Conservation (phyloP, 1,284 basidiomycete species). For the Dichomitus squalens region DNA sequence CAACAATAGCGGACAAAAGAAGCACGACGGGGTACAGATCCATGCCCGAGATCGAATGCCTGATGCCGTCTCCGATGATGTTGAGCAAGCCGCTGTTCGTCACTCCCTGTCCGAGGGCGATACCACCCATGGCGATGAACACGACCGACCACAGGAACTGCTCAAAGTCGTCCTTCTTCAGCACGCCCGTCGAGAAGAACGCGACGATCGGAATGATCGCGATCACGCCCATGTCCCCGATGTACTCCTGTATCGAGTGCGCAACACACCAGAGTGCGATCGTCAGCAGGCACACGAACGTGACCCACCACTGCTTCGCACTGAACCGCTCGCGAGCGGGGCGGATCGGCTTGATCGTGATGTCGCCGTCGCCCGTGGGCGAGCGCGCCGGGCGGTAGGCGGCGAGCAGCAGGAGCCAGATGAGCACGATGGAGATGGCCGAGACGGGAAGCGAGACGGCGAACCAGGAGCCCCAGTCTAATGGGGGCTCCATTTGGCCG, state of each 20-base stretch:
- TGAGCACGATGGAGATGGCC: conserved; percentile 80
- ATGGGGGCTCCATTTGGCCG: conserved; percentile 81
- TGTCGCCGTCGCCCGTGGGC: conserved; percentile 76
- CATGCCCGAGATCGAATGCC: conserved; percentile 70
- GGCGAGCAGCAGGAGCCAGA: conserved; percentile 89
- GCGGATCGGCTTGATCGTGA: conserved; percentile 83
- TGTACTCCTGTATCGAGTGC: conserved; percentile 73
- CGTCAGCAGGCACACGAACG: conserved; percentile 82
- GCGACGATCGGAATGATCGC: conserved; percentile 92
- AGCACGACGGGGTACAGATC: conserved; percentile 83
- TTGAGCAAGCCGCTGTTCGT: conserved; percentile 87
- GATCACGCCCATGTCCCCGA: conserved; percentile 98
- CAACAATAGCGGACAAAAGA: conserved; percentile 82
- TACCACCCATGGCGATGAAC: conserved; percentile 98
- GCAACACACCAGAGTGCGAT: conserved; percentile 93
- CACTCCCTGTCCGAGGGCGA: conserved; percentile 95
- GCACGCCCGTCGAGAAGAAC: conserved; percentile 93
- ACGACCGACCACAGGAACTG: conserved; percentile 95
- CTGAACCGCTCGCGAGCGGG: conserved; percentile 83
- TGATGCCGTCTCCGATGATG: conserved; percentile 74
- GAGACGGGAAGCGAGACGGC: conserved; percentile 93
- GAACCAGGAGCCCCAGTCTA: conserved; percentile 96
- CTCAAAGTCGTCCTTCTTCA: conserved; percentile 98
- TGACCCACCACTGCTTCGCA: conserved; percentile 89
- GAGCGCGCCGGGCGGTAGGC: conserved; percentile 76